Percentiles rank a stretch among this genome's conserved stretches.
These are phyloP conservation scores for Apiotrichum sp. DNA, from an alignment of 1,284 basidiomycete species.

Conservation along the genomic window DNA sequence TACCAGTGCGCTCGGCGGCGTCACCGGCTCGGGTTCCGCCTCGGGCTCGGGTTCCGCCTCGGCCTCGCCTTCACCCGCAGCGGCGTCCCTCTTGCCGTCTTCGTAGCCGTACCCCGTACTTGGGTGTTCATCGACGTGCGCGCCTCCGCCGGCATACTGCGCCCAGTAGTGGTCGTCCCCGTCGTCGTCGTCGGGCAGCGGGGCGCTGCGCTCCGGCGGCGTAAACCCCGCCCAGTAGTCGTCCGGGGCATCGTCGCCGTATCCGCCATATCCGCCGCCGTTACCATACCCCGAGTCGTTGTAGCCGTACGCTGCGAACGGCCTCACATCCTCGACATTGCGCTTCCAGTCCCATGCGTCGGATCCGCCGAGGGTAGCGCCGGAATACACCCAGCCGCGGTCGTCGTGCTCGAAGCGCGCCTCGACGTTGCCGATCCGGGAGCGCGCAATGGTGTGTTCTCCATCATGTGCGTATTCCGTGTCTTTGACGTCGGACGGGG, in stretches of 20 bases:
- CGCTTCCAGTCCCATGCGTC: constrained; percentile 4
- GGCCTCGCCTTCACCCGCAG: background rate
- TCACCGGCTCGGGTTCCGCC: background rate
- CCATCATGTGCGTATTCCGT: constrained; percentile 18
- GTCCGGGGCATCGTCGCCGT: constrained; percentile 8
- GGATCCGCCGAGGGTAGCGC: constrained; percentile 6
- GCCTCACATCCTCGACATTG: constrained; percentile 6
- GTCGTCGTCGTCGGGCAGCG: constrained; percentile 12
- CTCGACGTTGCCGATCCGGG: constrained; percentile 7
- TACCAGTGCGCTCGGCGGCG: constrained; percentile 5
- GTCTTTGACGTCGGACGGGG: background rate
- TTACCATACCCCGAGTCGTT: background rate
- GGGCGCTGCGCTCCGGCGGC: constrained; percentile 6
- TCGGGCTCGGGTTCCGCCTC: constrained; percentile 9
- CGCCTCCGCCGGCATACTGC: constrained; percentile 24
- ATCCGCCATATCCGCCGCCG: background rate
- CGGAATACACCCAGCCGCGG: constrained; percentile 35
- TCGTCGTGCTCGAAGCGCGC: constrained; percentile 15
- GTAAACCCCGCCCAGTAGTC: constrained; percentile 34
- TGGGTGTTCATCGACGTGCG: background rate
- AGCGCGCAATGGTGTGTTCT: constrained; percentile 12
- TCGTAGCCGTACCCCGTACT: too few species aligned
- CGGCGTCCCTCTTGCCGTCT: background rate
- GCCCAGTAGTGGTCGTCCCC: constrained; percentile 40
- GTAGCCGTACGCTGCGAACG: background rate